Percentiles rank a stretch among this genome's conserved stretches.
Conservation (phyloP, 1,139 yeast species). For the Lodderomyces parapsilosis region DNA sequence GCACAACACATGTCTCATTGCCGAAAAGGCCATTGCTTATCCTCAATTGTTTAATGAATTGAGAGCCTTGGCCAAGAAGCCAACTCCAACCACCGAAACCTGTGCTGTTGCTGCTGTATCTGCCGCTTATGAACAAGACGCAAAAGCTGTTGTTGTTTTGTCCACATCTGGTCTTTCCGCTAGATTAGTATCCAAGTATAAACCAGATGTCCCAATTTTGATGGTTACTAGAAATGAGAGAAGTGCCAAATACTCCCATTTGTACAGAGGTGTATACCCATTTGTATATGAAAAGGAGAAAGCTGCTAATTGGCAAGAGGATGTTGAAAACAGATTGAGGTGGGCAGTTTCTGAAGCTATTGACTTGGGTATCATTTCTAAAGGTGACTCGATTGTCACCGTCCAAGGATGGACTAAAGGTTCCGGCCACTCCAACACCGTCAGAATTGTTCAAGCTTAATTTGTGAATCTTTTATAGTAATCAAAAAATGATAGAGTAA, state of each 20-base stretch:
- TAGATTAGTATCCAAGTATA: conserved; percentile 93
- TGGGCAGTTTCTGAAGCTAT: conserved; percentile 93
- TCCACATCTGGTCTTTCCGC: conserved; percentile 96
- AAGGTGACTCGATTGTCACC: conserved; percentile 90
- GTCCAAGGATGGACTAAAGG: conserved; percentile 99
- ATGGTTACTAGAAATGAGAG: conserved; percentile 96
- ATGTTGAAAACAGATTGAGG: conserved; percentile 91
- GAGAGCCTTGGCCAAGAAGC: conserved; percentile 80
- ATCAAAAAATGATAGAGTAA: conserved; percentile 2
- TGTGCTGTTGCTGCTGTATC: conserved; percentile 97
- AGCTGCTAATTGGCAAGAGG: conserved; percentile 90
- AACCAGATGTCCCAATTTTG: conserved; percentile 96
- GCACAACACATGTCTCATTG: conserved; percentile 96
- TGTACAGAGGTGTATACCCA: conserved; percentile 98
- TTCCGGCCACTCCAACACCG: conserved; percentile 97
- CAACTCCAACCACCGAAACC: conserved; percentile 94
- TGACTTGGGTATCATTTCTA: conserved; percentile 77
- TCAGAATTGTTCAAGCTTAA: conserved; percentile 67
- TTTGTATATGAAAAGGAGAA: conserved; percentile 72
- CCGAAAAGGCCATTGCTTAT: conserved; percentile 96
- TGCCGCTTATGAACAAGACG: conserved; percentile 93
- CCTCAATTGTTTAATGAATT: conserved; percentile 83
- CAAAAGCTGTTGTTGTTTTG: conserved; percentile 94
- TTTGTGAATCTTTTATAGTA: conserved; percentile 2
- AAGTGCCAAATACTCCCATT: conserved; percentile 93